A percentile compares a stretch with the other conserved stretches of the same genome.
Conservation (phyloP, 2,329 filamentous ascomycete species). For the Aspergillus ochraceoroseus region DNA sequence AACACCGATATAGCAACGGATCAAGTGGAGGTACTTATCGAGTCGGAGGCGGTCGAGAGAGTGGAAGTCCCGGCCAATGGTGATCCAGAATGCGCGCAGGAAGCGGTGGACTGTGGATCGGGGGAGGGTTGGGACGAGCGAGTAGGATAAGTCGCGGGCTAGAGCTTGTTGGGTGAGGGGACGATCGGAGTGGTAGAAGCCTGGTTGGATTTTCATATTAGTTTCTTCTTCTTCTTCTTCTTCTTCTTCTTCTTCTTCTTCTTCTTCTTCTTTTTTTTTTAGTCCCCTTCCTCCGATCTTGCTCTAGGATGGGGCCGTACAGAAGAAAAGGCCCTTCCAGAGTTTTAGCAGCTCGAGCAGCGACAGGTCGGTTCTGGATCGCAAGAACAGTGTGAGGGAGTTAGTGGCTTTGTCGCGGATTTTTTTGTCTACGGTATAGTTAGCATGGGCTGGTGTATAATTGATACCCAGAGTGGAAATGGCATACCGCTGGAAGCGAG, state of each 20-base stretch:
- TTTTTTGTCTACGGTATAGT: slow-evolving; percentile 59
- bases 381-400: slow-evolving; percentile 73
- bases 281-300: no score
- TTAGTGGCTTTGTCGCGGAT: slow-evolving; percentile 70
- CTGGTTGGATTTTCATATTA: slow-evolving; percentile 34
- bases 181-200: slow-evolving; percentile 89
- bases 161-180: slow-evolving; percentile 81
- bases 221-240: neutral
- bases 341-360: slow-evolving; percentile 75
- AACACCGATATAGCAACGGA: slow-evolving; percentile 71
- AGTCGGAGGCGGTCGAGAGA: slow-evolving; percentile 69
- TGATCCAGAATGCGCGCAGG: slow-evolving; percentile 65
- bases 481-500: slow-evolving; percentile 71
- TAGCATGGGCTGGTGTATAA: slow-evolving; percentile 5
- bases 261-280: neutral
- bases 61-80: slow-evolving; percentile 64
- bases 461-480: neutral
- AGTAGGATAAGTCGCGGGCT: slow-evolving; percentile 66
- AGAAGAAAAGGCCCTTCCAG: slow-evolving; percentile 92
- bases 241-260: neutral
- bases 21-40: slow-evolving; percentile 88
- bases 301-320: slow-evolving; percentile 38
- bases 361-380: slow-evolving; percentile 57
- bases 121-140: slow-evolving; percentile 59
- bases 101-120: slow-evolving; percentile 44